These are phyloP conservation scores for Gremmenia infestans DNA, from an alignment of 2,329 filamentous ascomycete genomes.

Conservation along the genomic window DNA sequence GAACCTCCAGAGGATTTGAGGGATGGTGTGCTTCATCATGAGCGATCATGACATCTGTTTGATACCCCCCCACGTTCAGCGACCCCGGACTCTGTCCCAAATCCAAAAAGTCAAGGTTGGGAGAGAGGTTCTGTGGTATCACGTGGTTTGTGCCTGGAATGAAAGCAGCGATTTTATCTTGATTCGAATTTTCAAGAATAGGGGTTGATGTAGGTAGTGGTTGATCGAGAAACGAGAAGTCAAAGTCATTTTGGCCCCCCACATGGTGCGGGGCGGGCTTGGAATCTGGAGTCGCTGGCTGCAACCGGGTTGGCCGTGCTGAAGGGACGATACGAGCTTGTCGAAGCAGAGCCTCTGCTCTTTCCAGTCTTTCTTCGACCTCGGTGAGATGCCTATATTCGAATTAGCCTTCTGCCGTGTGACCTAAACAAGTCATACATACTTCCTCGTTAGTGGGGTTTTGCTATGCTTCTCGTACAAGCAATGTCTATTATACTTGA, in stretches of 20 bases:
- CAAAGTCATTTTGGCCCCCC: neutral
- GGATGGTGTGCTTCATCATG: neutral
- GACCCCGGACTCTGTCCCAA: neutral
- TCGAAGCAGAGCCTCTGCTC: slow-evolving; percentile 2
- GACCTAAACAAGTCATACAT: neutral
- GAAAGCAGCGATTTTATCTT: neutral
- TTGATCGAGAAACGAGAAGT: neutral
- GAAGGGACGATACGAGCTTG: slow-evolving; percentile 1
- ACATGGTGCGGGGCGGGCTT: neutral
- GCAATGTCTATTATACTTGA: slow-evolving; percentile 5
- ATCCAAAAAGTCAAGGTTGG: neutral
- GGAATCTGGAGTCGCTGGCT: neutral
- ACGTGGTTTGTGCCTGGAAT: neutral
- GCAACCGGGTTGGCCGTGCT: neutral
- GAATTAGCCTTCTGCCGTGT: neutral
- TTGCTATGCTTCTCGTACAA: slow-evolving; percentile 8
- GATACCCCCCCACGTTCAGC: neutral
- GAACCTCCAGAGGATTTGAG: slow-evolving; percentile 2
- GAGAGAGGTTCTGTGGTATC: neutral
- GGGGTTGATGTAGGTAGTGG: neutral
- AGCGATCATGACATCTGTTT: neutral
- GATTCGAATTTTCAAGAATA: neutral
- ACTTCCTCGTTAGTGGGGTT: slow-evolving; percentile 6
- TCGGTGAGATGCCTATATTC: slow-evolving; percentile 2
- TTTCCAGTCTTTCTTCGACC: slow-evolving; percentile 3